Base-by-base conservation (phyloP, 176 grass and related monocot genomes). In the Echinochloa phyllopogon region DNA sequence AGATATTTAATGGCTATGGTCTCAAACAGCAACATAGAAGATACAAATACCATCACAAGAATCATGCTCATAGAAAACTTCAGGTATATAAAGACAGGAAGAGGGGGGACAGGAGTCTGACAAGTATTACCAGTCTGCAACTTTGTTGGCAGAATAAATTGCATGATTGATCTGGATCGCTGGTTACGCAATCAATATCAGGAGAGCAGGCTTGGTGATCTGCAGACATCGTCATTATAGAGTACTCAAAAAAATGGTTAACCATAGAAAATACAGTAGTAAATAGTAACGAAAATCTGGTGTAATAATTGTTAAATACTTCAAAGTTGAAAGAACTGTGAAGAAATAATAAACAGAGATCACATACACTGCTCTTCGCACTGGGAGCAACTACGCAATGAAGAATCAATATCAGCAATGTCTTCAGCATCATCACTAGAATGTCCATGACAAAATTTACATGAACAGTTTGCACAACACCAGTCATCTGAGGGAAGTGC, bases 401-500 rank as follows among this genome's bases (percentile, higher is more conserved):
- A 86, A 86, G 75, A 87, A 80, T 88, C 86, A 72, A 69, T 45
- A 72, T 49, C 78, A 83, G 52, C 60, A 86, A 18, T 77, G 77
- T 90, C 86, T 75, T 75, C 65, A 82, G 52, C 41, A 65, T 83
- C 81, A 51, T 42, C 73, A 79, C 23, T 77, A 84, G 84, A 90
- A 79, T 89, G 80, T 73, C 82, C 89, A 63, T 82, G 85, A 88
- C 96, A 99, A 87, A 96, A 99, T 76, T 86, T 93, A 93, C 96
- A 99, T 6, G 78, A 91, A 57, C 96, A 99, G 74, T 96, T 95
- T 74, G 88, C 69, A 78, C 96, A 99, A 44, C 87, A 79, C 96
- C 96, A 99, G 29, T 96, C 86, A 64, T 94, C 96, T 86, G 94
- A 78, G 33, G 96, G 96, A 85, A 96, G 91, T 75, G 73, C 92